Evolutionary conservation across 768 basidiomycete species (phyloP), one percentile per base, ranked within the genome.

Genomic region (Rhizopogon roseolus): DNA sequence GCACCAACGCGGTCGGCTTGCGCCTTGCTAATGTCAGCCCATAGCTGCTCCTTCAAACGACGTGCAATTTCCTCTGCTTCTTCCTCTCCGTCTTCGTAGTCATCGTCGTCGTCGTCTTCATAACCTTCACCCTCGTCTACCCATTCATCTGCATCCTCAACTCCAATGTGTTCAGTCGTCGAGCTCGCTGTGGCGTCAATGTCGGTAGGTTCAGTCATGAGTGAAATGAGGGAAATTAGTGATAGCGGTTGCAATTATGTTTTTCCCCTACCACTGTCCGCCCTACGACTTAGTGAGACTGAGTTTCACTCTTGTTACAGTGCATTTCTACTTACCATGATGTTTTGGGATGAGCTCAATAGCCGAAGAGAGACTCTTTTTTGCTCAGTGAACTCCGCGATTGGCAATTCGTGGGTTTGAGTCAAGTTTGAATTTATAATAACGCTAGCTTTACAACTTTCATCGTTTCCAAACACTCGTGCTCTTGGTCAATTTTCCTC

Each of bases 51-150:
- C n/a, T 85, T 83, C 29, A 92, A 70, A 27, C 84, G 74, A 43
- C 85, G 78, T 5, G 86, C 86, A 60, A 88, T 88, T 60, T 85
- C 87, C 57, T 85, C 81, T 2, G 87, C 88, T 54, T 88, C 84
- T 5, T 85, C 86, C 25, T 84, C 81, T 22, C 73, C 68, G 34
- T 81, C 79, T 22, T 22, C 22, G 22, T 22, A 22, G 37, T 84
- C 82, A 3, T 81, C 82, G 16, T 82, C 82, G 4, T 82, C 80
- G 7, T 80, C 80, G 1, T 76, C 78, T 1, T 75, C 79, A 36
- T 78, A 76, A 29, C 72, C 70, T 6, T 70, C 75, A 32, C 71
- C 75, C 16, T 74, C 73, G 34, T 73, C 77, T 14, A 75, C 71
- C 60, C 68, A 73, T 6, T 73, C 67, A 25, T 73, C 75, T 14